Percentiles rank a stretch among this genome's conserved stretches.
Evolutionary conservation across 352 stramenopile genomes (phyloP).

Genomic region (Phytophthora capsici): DNA sequence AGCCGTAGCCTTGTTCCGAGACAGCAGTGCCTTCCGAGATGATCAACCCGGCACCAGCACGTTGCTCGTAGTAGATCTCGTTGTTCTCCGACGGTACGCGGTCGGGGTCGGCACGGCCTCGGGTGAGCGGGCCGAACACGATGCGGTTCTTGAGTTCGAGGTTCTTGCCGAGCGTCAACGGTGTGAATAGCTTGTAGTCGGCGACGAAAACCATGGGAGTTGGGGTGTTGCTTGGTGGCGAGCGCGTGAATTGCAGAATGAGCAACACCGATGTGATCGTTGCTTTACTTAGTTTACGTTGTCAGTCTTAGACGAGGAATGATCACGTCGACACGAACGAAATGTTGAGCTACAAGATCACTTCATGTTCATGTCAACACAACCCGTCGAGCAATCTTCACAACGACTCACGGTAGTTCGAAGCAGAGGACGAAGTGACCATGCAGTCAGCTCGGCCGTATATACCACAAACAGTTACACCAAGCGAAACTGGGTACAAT

Average conservation of each 20-base stretch:
- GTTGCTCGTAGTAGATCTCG: slow-evolving; percentile 67
- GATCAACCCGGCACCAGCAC: slow-evolving; percentile 59
- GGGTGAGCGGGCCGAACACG: slow-evolving; percentile 59
- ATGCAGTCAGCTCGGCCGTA: too few relatives aligned
- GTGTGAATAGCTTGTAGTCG: slow-evolving; percentile 49
- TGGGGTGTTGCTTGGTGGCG: slow-evolving; percentile 2
- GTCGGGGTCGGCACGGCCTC: slow-evolving; percentile 36
- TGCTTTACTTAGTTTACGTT: too few relatives aligned
- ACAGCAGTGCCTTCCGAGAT: slow-evolving; percentile 68
- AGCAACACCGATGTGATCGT: not conserved
- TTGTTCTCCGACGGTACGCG: slow-evolving; percentile 54
- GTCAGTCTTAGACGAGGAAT: too few relatives aligned
- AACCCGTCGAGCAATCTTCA: not conserved
- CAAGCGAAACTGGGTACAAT: too few relatives aligned
- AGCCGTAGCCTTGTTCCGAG: slow-evolving; percentile 45
- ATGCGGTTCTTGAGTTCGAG: slow-evolving; percentile 64
- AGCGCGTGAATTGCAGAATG: slow-evolving; percentile 17
- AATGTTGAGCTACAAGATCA: not conserved
- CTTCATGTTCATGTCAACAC: not conserved
- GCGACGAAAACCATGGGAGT: slow-evolving; percentile 15
- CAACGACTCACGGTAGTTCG: too few relatives aligned
- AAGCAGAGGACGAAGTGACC: too few relatives aligned
- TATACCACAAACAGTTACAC: too few relatives aligned
- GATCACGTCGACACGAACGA: not conserved
- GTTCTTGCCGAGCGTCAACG: slow-evolving; percentile 38